phyloP scores from a whole-genome alignment of 345 rosid genomes.

The Populus ilicifolia region DNA sequence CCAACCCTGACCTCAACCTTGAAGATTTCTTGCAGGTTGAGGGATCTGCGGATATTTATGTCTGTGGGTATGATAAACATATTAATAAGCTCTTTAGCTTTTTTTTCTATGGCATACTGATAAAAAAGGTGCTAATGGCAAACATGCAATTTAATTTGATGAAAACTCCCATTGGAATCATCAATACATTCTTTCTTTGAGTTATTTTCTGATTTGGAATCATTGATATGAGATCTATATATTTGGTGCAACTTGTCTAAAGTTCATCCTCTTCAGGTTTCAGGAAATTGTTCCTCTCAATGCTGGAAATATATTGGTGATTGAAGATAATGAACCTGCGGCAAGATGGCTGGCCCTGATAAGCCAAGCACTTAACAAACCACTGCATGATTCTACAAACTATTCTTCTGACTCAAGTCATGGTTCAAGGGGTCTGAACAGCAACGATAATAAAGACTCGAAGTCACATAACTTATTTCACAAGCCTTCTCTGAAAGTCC shows the following conservation, averaged over 20 bases:
- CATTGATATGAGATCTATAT: neutral
- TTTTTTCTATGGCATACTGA: neutral
- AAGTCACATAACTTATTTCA: constrained; percentile 59
- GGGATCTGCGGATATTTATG: constrained; percentile 77
- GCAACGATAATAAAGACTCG: constrained; percentile 39
- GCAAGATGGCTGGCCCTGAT: constrained; percentile 89
- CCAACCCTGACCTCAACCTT: constrained; percentile 61
- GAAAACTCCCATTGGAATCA: neutral
- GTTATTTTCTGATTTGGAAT: neutral
- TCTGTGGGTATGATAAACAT: constrained; percentile 70
- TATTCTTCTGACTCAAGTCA: constrained; percentile 32
- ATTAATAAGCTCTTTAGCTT: neutral
- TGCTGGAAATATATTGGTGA: constrained; percentile 90
- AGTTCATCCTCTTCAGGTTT: constrained; percentile 44
- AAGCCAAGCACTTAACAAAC: constrained; percentile 75
- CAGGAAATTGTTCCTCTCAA: constrained; percentile 94
- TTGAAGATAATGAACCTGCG: constrained; percentile 93
- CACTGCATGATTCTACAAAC: constrained; percentile 29
- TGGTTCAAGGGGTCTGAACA: constrained; percentile 22
- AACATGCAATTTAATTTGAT: neutral
- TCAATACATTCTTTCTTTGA: neutral
- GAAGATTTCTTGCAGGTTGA: constrained; percentile 85
- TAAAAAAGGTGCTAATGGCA: neutral
- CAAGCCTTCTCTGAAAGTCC: constrained; percentile 69
- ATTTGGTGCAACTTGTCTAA: neutral